phyloP scores from a whole-genome alignment of 2,329 filamentous ascomycete species.

The Diaporthe amygdali region DNA sequence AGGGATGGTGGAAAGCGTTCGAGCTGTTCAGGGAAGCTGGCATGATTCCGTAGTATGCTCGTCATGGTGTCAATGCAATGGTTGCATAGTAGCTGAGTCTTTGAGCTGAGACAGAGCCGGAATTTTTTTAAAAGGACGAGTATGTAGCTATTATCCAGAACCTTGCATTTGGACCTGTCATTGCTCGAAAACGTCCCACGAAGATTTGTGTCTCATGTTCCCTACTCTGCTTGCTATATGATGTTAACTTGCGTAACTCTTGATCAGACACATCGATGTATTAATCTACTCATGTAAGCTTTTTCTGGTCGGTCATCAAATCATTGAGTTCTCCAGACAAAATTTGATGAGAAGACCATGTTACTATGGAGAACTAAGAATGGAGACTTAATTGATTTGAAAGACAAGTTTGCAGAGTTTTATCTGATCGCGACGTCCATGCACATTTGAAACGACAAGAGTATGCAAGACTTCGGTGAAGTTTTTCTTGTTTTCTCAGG shows the following conservation, averaged over 20 bases:
- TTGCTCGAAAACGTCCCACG: background rate
- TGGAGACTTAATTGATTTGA: too few species aligned
- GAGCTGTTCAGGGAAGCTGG: constrained; percentile 45
- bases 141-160: background rate
- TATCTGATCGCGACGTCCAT: too few species aligned
- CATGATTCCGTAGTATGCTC: constrained; percentile 36
- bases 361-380: too few species aligned
- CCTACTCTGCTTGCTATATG: background rate
- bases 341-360: too few species aligned
- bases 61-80: background rate
- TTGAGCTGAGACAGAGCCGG: background rate
- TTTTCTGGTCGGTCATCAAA: background rate
- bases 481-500: too few species aligned
- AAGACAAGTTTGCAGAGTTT: too few species aligned
- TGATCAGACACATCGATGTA: background rate
- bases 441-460: too few species aligned
- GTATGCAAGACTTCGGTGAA: too few species aligned
- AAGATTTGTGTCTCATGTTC: background rate
- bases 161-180: background rate
- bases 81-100: too few species aligned
- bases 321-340: background rate
- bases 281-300: background rate
- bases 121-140: background rate
- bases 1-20: constrained; percentile 49
- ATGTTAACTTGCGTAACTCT: background rate